Conservation (phyloP, 2,329 filamentous ascomycete species). For the Fusarium algeriense region DNA sequence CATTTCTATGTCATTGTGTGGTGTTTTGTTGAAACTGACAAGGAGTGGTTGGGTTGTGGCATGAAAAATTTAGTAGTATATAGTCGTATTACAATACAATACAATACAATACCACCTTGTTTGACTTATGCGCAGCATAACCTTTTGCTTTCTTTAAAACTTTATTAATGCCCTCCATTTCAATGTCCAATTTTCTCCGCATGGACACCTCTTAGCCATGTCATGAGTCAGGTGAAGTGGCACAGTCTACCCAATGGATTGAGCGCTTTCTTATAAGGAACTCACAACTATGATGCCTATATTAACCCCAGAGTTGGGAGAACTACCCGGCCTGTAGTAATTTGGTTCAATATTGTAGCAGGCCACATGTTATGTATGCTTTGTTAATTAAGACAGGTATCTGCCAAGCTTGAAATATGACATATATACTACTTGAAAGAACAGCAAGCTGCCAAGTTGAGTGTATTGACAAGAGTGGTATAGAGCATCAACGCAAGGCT, state of each 20-base stretch:
- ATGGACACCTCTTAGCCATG: neutral
- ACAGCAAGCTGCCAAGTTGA: no score
- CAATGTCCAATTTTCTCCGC: neutral
- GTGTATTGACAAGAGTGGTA: no score
- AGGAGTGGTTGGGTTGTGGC: neutral
- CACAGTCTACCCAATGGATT: neutral
- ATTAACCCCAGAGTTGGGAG: neutral
- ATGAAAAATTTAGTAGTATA: neutral
- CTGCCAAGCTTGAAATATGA: no score
- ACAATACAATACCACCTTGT: neutral
- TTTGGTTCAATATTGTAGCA: no score
- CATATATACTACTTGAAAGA: no score
- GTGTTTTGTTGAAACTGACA: constrained; percentile 2
- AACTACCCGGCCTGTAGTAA: neutral
- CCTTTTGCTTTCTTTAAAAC: neutral
- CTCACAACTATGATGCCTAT: neutral
- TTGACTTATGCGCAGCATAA: neutral
- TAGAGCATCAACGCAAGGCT: no score
- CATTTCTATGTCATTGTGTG: constrained; percentile 18
- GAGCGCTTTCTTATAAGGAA: neutral
- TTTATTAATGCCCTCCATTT: neutral
- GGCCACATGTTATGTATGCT: no score
- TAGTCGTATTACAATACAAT: no score
- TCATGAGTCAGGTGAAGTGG: neutral
- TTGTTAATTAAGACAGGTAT: no score